Evolutionary conservation across 306 rosid genomes (phyloP), one percentile per base, ranked within the genome.

Genomic region (cucumber (Cucumis sativus)): DNA sequence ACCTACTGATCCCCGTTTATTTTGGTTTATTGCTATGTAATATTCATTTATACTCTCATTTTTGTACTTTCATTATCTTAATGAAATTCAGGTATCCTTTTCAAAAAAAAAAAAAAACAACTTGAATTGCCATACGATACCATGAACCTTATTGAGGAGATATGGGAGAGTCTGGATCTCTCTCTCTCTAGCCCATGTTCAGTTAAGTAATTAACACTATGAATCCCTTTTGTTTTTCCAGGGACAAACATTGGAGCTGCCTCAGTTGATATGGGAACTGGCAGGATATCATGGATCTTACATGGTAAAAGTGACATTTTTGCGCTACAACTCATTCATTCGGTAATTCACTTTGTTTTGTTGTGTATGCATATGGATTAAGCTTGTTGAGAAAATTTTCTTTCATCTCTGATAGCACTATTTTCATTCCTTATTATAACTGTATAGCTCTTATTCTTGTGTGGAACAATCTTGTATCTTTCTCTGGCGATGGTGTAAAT

Each of bases 291-390:
- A 75, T 91, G 96, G 96, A 82, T 91, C 78, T 89, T 90, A 71
- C 89, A 57, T 47, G 78, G 95, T 78, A 87, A 84, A 89, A 94
- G 98, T 81, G 98, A 94, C 85, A 88, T 94, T 83, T 90, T 94
- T 60, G 93, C 98, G 25, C 93, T 83, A 78, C 98, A 94, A 79
- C 47, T 88, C 81, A 78, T 94, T 81, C 88, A 84, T 20, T 91
- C 96, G 47, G 97, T 91, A 88, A 89, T 86, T 79, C 63, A 55
- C 49, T 67, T 74, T 73, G 41, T 71, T 54, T 64, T 15, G 18
- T 2, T 63, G 10, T 45, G 18, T 37, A 10, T 43, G 10, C n/a
- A 20, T 74, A 25, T 54, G 37, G 51, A 18, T 51, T 76, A 45
- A 67, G 40, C 14, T 68, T 56, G 21, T 64, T 33, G 37, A 33